Percentiles rank a stretch among this genome's conserved stretches.
Evolutionary conservation across 805 yeast genomes (phyloP).

Genomic region (Suhomyces tanzawaensis): DNA sequence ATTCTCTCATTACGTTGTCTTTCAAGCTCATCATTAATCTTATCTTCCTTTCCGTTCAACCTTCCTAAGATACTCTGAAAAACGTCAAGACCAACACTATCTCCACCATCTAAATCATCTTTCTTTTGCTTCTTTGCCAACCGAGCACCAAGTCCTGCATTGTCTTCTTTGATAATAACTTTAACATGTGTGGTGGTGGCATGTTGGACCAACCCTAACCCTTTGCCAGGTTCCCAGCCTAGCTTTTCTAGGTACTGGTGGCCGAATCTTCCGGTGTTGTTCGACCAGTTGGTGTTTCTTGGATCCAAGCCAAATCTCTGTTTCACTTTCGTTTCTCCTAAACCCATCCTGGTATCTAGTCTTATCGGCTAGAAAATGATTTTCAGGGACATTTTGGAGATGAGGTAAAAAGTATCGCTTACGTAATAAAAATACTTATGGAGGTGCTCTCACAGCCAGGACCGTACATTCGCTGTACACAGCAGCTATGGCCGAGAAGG

Average conservation of each 20-base stretch:
- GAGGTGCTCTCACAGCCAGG: no score
- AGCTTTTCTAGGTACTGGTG: conserved; percentile 75
- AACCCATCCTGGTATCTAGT: no score
- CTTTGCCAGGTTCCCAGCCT: conserved; percentile 94
- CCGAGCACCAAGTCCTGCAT: conserved; percentile 85
- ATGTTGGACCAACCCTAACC: conserved; percentile 69
- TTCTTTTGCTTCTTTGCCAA: conserved; percentile 53
- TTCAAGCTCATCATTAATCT: conserved; percentile 62
- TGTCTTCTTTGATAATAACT: conserved; percentile 79
- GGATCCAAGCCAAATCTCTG: conserved; percentile 92
- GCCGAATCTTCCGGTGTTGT: conserved; percentile 79
- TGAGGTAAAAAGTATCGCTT: no score
- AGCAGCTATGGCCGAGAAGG: no score
- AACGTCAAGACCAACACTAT: conserved; percentile 87
- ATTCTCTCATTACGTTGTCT: conserved; percentile 65
- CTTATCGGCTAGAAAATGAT: no score
- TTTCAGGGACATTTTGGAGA: no score
- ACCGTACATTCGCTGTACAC: no score
- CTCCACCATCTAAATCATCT: conserved; percentile 76
- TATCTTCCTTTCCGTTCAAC: conserved; percentile 80
- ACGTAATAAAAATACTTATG: no score
- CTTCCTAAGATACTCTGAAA: conserved; percentile 89
- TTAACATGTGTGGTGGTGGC: conserved; percentile 80
- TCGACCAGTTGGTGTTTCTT: conserved; percentile 91
- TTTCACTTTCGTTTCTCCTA: conserved; percentile 75